Evolutionary conservation across 345 rosid genomes (phyloP).

Genomic region (Lagerstroemia speciosa): DNA sequence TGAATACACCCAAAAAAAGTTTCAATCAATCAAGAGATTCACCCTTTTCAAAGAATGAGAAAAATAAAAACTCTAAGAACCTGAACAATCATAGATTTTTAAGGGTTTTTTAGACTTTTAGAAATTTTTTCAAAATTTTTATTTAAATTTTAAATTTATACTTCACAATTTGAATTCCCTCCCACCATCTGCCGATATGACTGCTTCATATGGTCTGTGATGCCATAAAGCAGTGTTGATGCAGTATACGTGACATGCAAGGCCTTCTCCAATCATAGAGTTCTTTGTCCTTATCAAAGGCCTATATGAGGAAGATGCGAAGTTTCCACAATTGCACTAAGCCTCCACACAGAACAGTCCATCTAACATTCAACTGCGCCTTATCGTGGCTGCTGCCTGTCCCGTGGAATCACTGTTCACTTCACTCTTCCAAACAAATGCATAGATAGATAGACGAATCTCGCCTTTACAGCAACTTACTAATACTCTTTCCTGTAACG

Average conservation of each 20-base stretch:
- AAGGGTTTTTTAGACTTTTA: no score
- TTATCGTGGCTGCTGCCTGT: not conserved
- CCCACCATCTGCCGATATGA: no score
- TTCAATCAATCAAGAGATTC: no score
- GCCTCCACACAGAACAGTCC: not conserved
- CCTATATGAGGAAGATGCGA: not conserved
- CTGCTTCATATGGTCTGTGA: not conserved
- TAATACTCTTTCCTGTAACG: not conserved
- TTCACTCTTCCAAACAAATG: not conserved
- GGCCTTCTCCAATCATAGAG: not conserved
- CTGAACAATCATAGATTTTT: no score
- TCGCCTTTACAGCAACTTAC: not conserved
- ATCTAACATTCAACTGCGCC: constrained; percentile 5
- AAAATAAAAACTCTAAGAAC: no score
- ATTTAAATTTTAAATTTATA: no score
- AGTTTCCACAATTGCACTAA: constrained; percentile 1
- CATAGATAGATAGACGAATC: not conserved
- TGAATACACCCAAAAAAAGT: no score
- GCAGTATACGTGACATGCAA: not conserved
- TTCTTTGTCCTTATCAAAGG: not conserved
- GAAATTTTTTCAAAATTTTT: no score
- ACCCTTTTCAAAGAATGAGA: no score
- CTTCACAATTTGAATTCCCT: no score
- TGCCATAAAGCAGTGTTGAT: not conserved
- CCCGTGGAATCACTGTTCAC: constrained; percentile 1